Evolutionary conservation across 257 asterid genomes (phyloP).

Genomic region (Gentiana dahurica): DNA sequence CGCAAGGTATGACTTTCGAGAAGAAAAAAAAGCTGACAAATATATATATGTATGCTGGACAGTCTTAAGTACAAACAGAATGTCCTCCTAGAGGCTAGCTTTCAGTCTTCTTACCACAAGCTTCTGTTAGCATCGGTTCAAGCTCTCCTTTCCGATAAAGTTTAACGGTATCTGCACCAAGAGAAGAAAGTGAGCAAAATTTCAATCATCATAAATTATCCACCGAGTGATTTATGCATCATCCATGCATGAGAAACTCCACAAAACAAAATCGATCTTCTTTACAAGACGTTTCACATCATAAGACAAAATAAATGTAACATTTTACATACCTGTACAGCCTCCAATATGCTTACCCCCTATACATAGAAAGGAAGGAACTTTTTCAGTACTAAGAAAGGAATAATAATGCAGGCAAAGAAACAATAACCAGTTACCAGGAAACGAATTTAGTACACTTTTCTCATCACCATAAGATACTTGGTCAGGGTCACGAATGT

Average conservation of each 20-base stretch:
- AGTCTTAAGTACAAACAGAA: conserved; percentile 4
- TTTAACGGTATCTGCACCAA: conserved; percentile 46
- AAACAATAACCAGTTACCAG: neutral
- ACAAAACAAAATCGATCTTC: too few relatives aligned
- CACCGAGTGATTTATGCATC: neutral
- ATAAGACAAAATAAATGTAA: conserved; percentile 6
- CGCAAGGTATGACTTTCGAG: too few relatives aligned
- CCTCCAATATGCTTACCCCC: conserved; percentile 93
- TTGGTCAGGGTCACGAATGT: too few relatives aligned
- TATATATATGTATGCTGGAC: neutral
- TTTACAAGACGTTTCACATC: neutral
- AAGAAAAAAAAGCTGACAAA: neutral
- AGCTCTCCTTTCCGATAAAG: conserved; percentile 62
- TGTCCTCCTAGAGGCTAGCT: conserved; percentile 36
- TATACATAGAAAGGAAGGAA: conserved; percentile 19
- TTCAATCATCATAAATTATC: neutral
- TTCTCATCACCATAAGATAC: too few relatives aligned
- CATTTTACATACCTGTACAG: conserved; percentile 53
- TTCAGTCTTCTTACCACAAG: conserved; percentile 31
- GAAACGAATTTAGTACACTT: too few relatives aligned
- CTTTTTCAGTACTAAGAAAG: conserved; percentile 1
- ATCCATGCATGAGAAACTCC: neutral
- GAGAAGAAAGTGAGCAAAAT: conserved; percentile 11
- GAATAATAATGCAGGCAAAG: neutral
- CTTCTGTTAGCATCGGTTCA: conserved; percentile 45